Base-by-base conservation (phyloP, 2,329 filamentous ascomycete genomes). In the Pestalotiopsis sp. region DNA sequence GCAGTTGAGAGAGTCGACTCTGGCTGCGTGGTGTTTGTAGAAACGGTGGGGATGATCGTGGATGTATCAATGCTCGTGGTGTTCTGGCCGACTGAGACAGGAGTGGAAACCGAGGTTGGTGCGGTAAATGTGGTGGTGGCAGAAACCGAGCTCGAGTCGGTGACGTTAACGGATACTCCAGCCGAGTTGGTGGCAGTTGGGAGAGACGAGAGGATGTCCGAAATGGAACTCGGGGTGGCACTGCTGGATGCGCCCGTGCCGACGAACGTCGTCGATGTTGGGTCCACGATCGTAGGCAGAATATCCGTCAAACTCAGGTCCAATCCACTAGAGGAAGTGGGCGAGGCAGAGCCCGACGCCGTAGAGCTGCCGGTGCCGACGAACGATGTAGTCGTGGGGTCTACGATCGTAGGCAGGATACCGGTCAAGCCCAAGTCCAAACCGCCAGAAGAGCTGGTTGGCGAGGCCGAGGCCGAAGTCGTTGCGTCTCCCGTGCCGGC, bases 171-270 rank as follows among this genome's bases (percentile, higher is more conserved):
- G n/a, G 52, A 57, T 7, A 45, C 23, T 31, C 23, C 36, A 14
- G 20, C 36, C 9, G 65, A 41, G 25, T 31, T 5, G 6, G 66
- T 67, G 38, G 38, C 58, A 11, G 59, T 67, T 17, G 66, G 66
- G 20, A 67, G 27, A 13, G 66, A 67, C 7, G 65, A 61, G 12
- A 58, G 27, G 45, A 66, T 58, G 23, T 57, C 45, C 20, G 64
- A 66, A 7, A 45, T 66, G 31, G 25, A n/a, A 17, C 23, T 27
- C 9, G 45, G 14, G 12, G 64, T 66, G 12, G 62, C 20, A 14
- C n/a, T 52, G 39, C 17, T 58, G n/a, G 45, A 57, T 27, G 65
- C 17, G 23, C 17, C 65, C 41, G 65, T 67, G n/a, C 65, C 65
- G 14, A 56, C 31, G 38, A 61, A 67, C 4, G 27, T 57, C 20